Percentiles rank a stretch among this genome's conserved stretches.
These are phyloP conservation scores for Trichoderma gamsii DNA, from an alignment of 495 filamentous ascomycete species.

Conservation along the genomic window DNA sequence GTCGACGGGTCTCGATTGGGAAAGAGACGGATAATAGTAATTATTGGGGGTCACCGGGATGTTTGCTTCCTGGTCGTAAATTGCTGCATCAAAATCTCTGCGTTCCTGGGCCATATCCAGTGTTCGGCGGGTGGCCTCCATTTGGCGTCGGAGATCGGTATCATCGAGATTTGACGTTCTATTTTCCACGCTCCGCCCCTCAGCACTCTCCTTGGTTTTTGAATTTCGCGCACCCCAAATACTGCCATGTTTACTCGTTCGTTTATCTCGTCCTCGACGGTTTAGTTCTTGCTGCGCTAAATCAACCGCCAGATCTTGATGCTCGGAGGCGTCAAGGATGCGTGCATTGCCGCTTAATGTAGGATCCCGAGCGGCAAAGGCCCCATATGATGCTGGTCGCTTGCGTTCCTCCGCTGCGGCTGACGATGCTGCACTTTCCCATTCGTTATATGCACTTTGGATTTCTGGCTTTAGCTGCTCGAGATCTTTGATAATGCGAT, in stretches of 20 bases:
- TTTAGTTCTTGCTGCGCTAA: conserved; percentile 68
- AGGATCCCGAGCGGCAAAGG: conserved; percentile 42
- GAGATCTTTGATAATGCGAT: conserved; percentile 45
- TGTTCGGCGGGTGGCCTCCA: conserved; percentile 40
- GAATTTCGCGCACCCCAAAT: conserved; percentile 15
- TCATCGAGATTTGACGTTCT: conserved; percentile 30
- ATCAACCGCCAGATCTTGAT: conserved; percentile 71
- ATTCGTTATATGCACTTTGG: conserved; percentile 30
- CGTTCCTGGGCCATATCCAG: conserved; percentile 32
- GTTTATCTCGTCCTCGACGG: conserved; percentile 53
- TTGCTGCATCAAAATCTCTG: background rate
- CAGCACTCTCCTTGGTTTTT: background rate
- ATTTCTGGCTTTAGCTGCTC: conserved; percentile 45
- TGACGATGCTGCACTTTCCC: conserved; percentile 23
- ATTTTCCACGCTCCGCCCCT: background rate
- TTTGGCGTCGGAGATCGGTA: conserved; percentile 42
- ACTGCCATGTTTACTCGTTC: conserved; percentile 22
- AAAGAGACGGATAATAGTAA: conserved; percentile 47
- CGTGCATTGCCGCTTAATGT: conserved; percentile 38
- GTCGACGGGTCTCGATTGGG: conserved; percentile 35
- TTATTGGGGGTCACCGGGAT: conserved; percentile 16
- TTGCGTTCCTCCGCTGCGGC: conserved; percentile 12
- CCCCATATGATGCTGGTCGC: conserved; percentile 22
- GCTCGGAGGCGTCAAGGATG: conserved; percentile 59
- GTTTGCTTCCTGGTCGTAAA: background rate